Conservation (phyloP, 148 eudicot species). For the Vaccinium darrowii region DNA sequence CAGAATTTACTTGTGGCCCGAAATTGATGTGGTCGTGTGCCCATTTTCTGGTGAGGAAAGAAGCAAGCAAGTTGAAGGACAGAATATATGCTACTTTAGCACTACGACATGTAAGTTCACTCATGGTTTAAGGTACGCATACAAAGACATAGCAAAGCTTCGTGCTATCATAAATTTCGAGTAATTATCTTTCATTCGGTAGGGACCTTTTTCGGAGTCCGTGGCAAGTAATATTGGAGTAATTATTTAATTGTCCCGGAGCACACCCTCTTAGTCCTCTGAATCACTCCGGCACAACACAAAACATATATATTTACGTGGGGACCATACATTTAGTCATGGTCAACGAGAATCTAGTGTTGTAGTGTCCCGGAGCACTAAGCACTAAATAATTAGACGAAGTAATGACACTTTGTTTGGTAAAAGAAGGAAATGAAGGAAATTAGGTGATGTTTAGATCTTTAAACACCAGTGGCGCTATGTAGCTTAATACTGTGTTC, state of each 20-base stretch:
- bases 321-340: too few species aligned
- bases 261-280: too few species aligned
- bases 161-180: background rate
- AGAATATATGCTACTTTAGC: slow-evolving; percentile 12
- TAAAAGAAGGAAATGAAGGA: background rate
- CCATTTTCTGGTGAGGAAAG: background rate
- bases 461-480: background rate
- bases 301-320: too few species aligned
- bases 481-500: background rate
- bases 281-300: too few species aligned
- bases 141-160: background rate
- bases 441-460: background rate
- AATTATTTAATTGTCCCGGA: too few species aligned
- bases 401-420: background rate
- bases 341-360: too few species aligned
- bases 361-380: too few species aligned
- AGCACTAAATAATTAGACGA: too few species aligned
- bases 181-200: background rate
- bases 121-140: background rate
- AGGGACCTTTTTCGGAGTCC: background rate
- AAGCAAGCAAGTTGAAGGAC: background rate
- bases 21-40: background rate
- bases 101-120: background rate
- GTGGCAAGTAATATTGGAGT: background rate
- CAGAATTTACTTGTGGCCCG: slow-evolving; percentile 4